These are phyloP conservation scores for Annona cherimola DNA, from an alignment of 164 flowering plant genomes.

Conservation along the genomic window DNA sequence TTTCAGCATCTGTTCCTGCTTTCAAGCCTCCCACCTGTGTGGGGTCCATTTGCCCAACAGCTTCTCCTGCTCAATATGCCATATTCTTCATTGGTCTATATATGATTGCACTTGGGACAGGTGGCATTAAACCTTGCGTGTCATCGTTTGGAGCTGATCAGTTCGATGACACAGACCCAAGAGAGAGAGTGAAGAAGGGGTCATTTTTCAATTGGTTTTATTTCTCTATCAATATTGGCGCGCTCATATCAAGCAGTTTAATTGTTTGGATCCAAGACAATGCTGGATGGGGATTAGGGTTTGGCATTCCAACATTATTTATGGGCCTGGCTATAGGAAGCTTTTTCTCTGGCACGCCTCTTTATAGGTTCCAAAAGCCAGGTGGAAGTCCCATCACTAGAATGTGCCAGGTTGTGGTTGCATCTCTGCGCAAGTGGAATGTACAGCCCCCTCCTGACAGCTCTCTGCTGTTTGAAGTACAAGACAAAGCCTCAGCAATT, in stretches of 20 bases:
- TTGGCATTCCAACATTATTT: conserved; percentile 80
- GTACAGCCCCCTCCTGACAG: conserved; percentile 54
- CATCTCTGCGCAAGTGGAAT: conserved; percentile 59
- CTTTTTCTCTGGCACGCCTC: conserved; percentile 68
- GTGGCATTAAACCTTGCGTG: conserved; percentile 88
- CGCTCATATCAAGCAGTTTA: conserved; percentile 68
- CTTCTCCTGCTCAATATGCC: conserved; percentile 60
- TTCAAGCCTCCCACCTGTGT: conserved; percentile 59
- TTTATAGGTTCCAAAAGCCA: conserved; percentile 83
- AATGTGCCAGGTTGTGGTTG: conserved; percentile 81
- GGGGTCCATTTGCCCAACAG: conserved; percentile 56
- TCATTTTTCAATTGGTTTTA: conserved; percentile 93
- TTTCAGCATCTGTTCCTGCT: conserved; percentile 74
- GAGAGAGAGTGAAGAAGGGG: conserved; percentile 68
- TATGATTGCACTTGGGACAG: conserved; percentile 81
- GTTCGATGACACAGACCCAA: conserved; percentile 78
- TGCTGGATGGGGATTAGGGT: conserved; percentile 87
- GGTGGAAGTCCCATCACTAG: conserved; percentile 89
- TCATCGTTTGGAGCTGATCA: conserved; percentile 93
- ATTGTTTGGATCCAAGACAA: conserved; percentile 84
- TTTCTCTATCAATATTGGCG: conserved; percentile 81
- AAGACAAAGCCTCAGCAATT: conserved; percentile 63
- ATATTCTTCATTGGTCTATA: conserved; percentile 73
- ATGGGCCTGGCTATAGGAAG: conserved; percentile 75
- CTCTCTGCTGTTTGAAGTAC: conserved; percentile 59